Base-by-base conservation (phyloP, 1,284 basidiomycete species). In the Trichosporon inkin region DNA sequence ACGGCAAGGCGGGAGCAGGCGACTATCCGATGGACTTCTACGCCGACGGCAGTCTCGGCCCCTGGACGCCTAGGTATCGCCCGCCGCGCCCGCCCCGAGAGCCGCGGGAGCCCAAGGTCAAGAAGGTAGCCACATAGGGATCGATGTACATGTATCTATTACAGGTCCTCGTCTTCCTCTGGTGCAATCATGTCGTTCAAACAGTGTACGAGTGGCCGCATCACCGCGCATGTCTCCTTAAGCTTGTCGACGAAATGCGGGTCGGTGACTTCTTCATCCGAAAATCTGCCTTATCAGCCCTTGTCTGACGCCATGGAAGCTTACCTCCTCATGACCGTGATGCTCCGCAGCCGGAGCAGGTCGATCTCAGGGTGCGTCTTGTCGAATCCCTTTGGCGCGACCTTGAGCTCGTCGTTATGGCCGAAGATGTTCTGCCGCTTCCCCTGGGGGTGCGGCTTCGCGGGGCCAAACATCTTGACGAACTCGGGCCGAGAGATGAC, bases 1-100 rank as follows among this genome's bases (percentile, higher is more conserved):
- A 76, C 67, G 62, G 68, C 24, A 58, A 71, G 66, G 75, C 79
- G 41, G 72, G 73, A 0, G 51, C 66, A 14, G 77, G 77, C 10
- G 75, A 73, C 54, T 99, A 99, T 78, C 89, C 92, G 1, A 99
- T 99, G 95, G 91, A 99, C 78, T 99, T 98, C 75, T 99, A 98
- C 71, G 85, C 87, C 13, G 71, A 73, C 53, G 67, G 65, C 16
- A 68, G 66, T 1, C 62, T 77, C 3, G 78, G 78, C 5, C 77
- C 77, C 14, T 79, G 78, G 78, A 79, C 78, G 39, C 78, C 78
- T 28, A 64, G 76, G 40, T 71, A 78, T 58, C 62, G 49, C 47
- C 63, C 63, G 32, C 60, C 63, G 3, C 51, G 34, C 28, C 53
- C 53, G 51, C 61, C 57, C 8, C 55, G 55, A 13, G 40, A 44